Percentiles rank a stretch among this genome's conserved stretches.
Conservation (phyloP, 306 rosid genomes). For the Myrica gale region DNA sequence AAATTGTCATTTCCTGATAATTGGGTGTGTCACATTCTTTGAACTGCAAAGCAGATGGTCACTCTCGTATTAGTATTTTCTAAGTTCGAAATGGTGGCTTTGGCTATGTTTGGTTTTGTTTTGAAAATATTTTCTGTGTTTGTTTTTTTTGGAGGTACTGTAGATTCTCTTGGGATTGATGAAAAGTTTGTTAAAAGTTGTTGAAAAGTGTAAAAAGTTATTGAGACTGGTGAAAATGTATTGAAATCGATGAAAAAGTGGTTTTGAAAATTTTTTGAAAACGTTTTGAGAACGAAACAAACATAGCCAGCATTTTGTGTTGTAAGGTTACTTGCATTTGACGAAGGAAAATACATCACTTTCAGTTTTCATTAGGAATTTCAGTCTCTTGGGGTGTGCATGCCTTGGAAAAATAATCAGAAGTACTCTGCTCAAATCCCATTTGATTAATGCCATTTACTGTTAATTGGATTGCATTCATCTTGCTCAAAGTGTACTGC, state of each 20-base stretch:
- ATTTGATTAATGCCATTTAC: neutral
- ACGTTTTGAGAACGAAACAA: too few species aligned
- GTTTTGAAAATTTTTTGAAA: too few species aligned
- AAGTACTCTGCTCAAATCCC: neutral
- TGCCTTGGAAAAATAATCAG: neutral
- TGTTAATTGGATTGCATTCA: neutral
- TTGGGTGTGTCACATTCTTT: constrained; percentile 25
- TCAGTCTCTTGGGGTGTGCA: neutral
- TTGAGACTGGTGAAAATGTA: too few species aligned
- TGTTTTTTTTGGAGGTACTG: too few species aligned
- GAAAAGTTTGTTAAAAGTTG: too few species aligned
- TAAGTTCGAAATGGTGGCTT: neutral
- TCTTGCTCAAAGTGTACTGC: neutral
- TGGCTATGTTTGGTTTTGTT: too few species aligned
- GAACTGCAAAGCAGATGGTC: constrained; percentile 1
- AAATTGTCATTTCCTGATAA: constrained; percentile 20
- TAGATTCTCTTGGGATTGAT: too few species aligned
- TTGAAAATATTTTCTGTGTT: too few species aligned
- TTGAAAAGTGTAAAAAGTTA: too few species aligned
- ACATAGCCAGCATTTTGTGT: neutral
- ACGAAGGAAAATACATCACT: neutral
- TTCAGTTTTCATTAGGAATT: neutral
- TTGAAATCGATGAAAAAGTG: too few species aligned
- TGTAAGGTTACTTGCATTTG: neutral
- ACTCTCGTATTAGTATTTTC: constrained; percentile 11